phyloP scores from a whole-genome alignment of 2,329 filamentous ascomycete species.

The Xylariaceae sp. region DNA sequence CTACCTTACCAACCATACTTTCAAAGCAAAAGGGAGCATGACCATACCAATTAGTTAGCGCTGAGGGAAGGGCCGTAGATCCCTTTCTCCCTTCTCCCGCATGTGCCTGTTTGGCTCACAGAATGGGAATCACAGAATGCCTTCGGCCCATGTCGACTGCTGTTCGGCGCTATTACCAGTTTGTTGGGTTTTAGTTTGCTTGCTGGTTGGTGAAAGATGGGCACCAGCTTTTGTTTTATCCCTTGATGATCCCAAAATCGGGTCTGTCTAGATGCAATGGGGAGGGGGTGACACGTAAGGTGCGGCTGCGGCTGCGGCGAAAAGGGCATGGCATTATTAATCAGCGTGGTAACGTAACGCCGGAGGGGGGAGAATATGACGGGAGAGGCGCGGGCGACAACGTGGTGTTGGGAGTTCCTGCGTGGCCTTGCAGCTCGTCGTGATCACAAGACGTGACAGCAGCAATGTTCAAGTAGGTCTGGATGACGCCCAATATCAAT shows the following conservation, averaged over 20 bases:
- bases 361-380: conserved; percentile 3
- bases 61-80: conserved; percentile 12
- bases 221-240: background rate
- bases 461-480: too few species aligned
- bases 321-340: conserved; percentile 10
- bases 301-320: background rate
- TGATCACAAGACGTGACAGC: conserved; percentile 19
- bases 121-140: conserved; percentile 10
- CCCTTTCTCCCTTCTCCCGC: too few species aligned
- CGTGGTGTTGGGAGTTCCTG: conserved; percentile 14
- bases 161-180: background rate
- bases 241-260: conserved; percentile 15
- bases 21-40: too few species aligned
- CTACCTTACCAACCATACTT: too few species aligned
- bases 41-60: too few species aligned
- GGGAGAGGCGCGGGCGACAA: conserved; percentile 2
- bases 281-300: conserved; percentile 13
- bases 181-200: conserved; percentile 1
- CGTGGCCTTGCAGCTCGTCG: conserved; percentile 18
- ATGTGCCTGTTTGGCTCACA: conserved; percentile 14
- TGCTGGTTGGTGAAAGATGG: conserved; percentile 8
- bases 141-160: conserved; percentile 9
- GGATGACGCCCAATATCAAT: conserved; percentile 19
- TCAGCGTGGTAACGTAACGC: conserved; percentile 8
- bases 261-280: conserved; percentile 2